These are phyloP conservation scores for Apostasia shenzhenica DNA, from an alignment of 106 monocot genomes.

Conservation along the genomic window DNA sequence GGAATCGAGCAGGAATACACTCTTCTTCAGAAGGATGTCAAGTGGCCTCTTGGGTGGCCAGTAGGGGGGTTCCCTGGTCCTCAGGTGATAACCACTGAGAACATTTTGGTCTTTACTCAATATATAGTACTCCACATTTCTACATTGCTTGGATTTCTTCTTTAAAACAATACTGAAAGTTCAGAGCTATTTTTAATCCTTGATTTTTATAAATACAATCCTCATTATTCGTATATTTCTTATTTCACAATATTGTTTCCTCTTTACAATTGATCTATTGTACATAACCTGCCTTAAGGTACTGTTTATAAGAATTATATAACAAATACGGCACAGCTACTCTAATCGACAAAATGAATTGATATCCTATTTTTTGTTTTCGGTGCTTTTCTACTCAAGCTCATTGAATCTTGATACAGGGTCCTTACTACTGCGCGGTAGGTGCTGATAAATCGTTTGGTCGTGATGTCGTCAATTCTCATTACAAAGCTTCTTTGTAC, in stretches of 20 bases:
- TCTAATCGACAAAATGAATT: not conserved
- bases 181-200: no score
- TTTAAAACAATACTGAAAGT: not conserved
- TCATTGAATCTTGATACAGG: slow-evolving; percentile 20
- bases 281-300: no score
- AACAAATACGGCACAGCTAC: not conserved
- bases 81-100: slow-evolving; percentile 34
- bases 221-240: no score
- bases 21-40: slow-evolving; percentile 72
- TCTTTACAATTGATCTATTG: no score
- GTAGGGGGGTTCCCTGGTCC: slow-evolving; percentile 78
- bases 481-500: slow-evolving; percentile 73
- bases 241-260: no score
- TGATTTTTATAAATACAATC: no score
- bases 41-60: slow-evolving; percentile 91
- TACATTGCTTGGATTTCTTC: not conserved
- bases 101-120: not conserved
- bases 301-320: no score
- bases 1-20: slow-evolving; percentile 89
- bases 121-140: not conserved
- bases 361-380: no score
- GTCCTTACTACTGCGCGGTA: slow-evolving; percentile 61
- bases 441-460: slow-evolving; percentile 73
- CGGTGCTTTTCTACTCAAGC: not conserved
- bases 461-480: slow-evolving; percentile 62